Percentiles rank a stretch among this genome's conserved stretches.
These are phyloP conservation scores for Didymellaceae sp. DNA, from an alignment of 2,329 filamentous ascomycete genomes.

Conservation along the genomic window DNA sequence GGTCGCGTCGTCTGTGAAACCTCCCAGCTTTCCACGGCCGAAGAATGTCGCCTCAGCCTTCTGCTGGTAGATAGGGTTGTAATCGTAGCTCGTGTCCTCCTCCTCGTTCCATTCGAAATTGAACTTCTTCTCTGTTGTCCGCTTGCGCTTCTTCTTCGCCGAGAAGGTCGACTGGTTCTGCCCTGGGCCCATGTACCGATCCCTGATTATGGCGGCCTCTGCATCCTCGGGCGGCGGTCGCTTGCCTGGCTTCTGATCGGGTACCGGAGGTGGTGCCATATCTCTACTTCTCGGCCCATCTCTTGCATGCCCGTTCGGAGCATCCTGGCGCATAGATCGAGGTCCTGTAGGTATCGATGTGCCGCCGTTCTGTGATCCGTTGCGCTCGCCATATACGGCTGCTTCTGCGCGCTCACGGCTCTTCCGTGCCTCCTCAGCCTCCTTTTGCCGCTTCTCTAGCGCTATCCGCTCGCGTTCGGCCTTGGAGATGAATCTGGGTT, in stretches of 20 bases:
- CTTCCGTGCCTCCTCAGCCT: conserved; percentile 66
- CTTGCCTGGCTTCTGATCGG: conserved; percentile 43
- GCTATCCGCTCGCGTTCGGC: conserved; percentile 81
- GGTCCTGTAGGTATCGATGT: conserved; percentile 72
- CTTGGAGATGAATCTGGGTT: conserved; percentile 87
- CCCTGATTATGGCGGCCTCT: conserved; percentile 75
- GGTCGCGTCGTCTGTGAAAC: conserved; percentile 66
- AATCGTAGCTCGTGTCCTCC: conserved; percentile 86
- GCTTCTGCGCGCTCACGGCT: conserved; percentile 50
- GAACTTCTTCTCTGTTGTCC: conserved; percentile 95
- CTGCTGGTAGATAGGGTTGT: conserved; percentile 80
- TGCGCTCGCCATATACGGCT: conserved; percentile 8
- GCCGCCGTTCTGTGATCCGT: conserved; percentile 16
- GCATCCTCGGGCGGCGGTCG: conserved; percentile 60
- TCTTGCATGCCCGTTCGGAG: conserved; percentile 47
- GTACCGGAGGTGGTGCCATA: conserved; percentile 59
- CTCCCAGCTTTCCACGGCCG: conserved; percentile 70
- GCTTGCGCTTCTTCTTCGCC: conserved; percentile 91
- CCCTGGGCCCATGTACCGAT: conserved; percentile 90
- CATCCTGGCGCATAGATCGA: conserved; percentile 66
- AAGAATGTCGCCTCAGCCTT: conserved; percentile 72
- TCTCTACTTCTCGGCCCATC: conserved; percentile 50
- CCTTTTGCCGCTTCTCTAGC: conserved; percentile 76
- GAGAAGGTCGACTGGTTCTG: conserved; percentile 88
- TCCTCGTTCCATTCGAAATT: conserved; percentile 98